Conservation (phyloP, 192 early-diverging fungal genomes). For the Coemansia aciculifera region DNA sequence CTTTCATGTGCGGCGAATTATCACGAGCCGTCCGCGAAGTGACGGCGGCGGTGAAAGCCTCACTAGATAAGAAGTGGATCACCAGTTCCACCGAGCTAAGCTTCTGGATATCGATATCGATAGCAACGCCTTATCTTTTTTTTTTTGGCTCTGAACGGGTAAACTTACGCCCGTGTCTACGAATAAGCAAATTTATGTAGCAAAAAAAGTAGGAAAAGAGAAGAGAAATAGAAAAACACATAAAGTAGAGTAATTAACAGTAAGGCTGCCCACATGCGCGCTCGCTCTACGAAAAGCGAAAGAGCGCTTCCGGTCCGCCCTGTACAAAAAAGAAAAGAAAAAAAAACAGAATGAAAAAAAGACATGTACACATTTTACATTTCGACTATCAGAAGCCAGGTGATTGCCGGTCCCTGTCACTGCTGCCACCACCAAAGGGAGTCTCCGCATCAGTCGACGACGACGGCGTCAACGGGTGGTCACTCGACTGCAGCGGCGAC, state of each 20-base stretch:
- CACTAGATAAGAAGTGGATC: slow-evolving; percentile 4
- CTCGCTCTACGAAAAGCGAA: no score
- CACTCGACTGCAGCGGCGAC: slow-evolving; percentile 8
- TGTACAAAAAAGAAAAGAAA: not conserved
- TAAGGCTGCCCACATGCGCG: no score
- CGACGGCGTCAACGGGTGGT: slow-evolving; percentile 6
- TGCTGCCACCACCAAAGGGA: not conserved
- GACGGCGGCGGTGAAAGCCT: slow-evolving; percentile 2
- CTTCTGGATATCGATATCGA: not conserved
- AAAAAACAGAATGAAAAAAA: not conserved
- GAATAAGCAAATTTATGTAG: not conserved
- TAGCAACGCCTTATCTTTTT: not conserved
- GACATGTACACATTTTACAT: slow-evolving; percentile 8
- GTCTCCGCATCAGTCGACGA: not conserved
- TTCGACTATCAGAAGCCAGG: not conserved
- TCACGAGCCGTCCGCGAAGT: not conserved
- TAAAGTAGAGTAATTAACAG: not conserved
- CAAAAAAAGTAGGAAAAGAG: not conserved
- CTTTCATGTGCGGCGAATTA: slow-evolving; percentile 6
- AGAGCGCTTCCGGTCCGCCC: no score
- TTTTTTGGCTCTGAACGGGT: not conserved
- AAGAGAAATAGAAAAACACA: not conserved
- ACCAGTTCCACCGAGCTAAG: slow-evolving; percentile 6
- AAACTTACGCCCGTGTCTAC: not conserved
- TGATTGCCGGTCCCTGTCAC: not conserved